phyloP scores from a whole-genome alignment of 2,329 filamentous ascomycete species.

The Venturia pyrina region DNA sequence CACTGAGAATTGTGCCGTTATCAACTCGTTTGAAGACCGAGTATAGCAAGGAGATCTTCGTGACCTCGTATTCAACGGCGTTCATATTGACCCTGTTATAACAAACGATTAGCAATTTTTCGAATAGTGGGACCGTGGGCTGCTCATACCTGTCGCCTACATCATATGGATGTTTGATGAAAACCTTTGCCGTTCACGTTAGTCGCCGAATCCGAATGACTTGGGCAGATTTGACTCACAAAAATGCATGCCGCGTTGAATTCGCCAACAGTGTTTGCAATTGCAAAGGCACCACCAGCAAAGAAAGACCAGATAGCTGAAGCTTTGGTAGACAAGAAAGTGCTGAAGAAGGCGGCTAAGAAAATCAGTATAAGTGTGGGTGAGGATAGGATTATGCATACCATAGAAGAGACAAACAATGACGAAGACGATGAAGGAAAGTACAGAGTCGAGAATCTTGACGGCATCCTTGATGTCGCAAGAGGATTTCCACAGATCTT shows the following conservation, averaged over 20 bases:
- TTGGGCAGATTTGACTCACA: not conserved
- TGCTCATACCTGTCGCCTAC: slow-evolving; percentile 19
- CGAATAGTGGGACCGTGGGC: not conserved
- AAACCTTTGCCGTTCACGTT: slow-evolving; percentile 12
- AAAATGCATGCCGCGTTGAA: slow-evolving; percentile 19
- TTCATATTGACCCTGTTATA: slow-evolving; percentile 20
- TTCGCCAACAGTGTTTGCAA: slow-evolving; percentile 13
- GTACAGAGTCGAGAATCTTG: too few relatives aligned
- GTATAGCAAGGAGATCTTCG: slow-evolving; percentile 24
- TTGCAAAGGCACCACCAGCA: slow-evolving; percentile 13
- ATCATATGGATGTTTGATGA: slow-evolving; percentile 23
- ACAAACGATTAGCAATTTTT: not conserved
- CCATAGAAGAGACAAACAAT: slow-evolving; percentile 23
- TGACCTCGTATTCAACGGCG: slow-evolving; percentile 20
- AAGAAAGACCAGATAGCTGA: slow-evolving; percentile 7
- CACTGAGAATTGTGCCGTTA: too few relatives aligned
- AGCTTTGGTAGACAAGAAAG: slow-evolving; percentile 16
- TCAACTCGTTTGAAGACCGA: slow-evolving; percentile 23
- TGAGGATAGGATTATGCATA: slow-evolving; percentile 8
- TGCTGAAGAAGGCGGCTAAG: slow-evolving; percentile 21
- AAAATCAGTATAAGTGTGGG: not conserved
- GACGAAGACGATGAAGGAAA: slow-evolving; percentile 18
- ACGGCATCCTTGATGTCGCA: too few relatives aligned
- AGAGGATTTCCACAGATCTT: too few relatives aligned
- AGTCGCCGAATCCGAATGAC: not conserved